A percentile compares a stretch with the other conserved stretches of the same genome.
These are phyloP conservation scores for Pythium plurisporium DNA, from an alignment of 352 stramenopile species.

Conservation along the genomic window DNA sequence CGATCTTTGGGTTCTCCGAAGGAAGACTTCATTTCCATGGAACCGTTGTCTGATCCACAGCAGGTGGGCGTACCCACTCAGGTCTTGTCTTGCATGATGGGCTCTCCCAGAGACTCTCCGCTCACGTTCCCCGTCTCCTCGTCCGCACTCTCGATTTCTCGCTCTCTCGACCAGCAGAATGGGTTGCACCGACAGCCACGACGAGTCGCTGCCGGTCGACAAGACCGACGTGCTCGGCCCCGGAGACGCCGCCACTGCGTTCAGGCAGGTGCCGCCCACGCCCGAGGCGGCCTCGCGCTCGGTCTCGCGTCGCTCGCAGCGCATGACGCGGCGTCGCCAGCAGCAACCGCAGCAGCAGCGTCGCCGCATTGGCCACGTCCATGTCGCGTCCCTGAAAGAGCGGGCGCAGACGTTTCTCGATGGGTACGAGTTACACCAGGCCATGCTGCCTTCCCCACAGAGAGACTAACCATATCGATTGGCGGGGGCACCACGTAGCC, in stretches of 20 bases:
- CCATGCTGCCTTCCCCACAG: too few species aligned
- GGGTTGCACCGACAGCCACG: neutral
- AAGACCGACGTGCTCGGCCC: neutral
- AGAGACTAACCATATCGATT: neutral
- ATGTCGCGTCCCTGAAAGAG: conserved; percentile 42
- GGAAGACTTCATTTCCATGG: too few species aligned
- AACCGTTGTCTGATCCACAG: too few species aligned
- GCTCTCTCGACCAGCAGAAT: too few species aligned
- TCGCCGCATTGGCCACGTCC: conserved; percentile 33
- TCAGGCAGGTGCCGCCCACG: neutral
- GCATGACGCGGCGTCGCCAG: conserved; percentile 2
- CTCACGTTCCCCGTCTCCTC: too few species aligned
- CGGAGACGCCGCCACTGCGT: neutral
- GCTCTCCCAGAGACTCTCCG: too few species aligned
- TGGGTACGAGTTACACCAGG: too few species aligned
- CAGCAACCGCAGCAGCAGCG: neutral
- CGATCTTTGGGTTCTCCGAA: too few species aligned
- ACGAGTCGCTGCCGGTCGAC: neutral
- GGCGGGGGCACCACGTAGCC: conserved; percentile 5
- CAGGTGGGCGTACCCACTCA: too few species aligned
- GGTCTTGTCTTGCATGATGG: too few species aligned
- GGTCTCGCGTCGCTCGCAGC: conserved; percentile 2
- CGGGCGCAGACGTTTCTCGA: conserved; percentile 39
- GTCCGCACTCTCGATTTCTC: too few species aligned
- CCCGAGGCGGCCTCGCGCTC: neutral